These are phyloP conservation scores for Didymella glomerata DNA, from an alignment of 2,329 filamentous ascomycete species.

Conservation along the genomic window DNA sequence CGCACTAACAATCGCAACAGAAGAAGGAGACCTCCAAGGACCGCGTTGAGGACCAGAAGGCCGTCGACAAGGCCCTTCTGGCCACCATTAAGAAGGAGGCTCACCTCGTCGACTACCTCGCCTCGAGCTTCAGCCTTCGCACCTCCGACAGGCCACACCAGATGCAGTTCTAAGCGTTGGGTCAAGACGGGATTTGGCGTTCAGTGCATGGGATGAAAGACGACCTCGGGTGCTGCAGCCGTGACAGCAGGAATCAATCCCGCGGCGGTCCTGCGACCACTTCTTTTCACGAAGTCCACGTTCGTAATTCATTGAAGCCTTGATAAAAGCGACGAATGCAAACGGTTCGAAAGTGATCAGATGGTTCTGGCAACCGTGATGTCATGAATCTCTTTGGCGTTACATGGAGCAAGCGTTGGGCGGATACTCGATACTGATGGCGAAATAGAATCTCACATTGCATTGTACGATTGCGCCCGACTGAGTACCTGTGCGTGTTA, in stretches of 20 bases:
- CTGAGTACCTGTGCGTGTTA: conserved; percentile 24
- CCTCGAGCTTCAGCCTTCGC: conserved; percentile 95
- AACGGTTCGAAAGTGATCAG: conserved; percentile 52
- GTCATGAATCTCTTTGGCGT: conserved; percentile 38
- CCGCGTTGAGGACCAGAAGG: conserved; percentile 97
- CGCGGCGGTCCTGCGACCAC: conserved; percentile 46
- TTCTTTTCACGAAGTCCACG: conserved; percentile 52
- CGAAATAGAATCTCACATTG: conserved; percentile 40
- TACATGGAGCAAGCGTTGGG: conserved; percentile 35
- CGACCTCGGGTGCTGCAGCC: conserved; percentile 52
- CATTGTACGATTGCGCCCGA: conserved; percentile 30
- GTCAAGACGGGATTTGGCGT: conserved; percentile 50
- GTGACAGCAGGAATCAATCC: conserved; percentile 50
- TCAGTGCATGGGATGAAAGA: conserved; percentile 54
- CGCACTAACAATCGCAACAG: conserved; percentile 59
- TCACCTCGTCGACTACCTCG: conserved; percentile 91
- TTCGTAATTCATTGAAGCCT: conserved; percentile 53
- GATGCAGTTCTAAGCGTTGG: conserved; percentile 88
- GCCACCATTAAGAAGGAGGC: conserved; percentile 98
- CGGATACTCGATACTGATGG: conserved; percentile 41
- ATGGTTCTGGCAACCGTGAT: conserved; percentile 47
- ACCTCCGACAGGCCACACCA: conserved; percentile 99
- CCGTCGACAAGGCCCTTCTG: conserved; percentile 94
- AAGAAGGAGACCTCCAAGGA: conserved; percentile 96
- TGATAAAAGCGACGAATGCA: conserved; percentile 55